phyloP scores from a whole-genome alignment of 768 basidiomycete genomes.

The Boletellus ananas region DNA sequence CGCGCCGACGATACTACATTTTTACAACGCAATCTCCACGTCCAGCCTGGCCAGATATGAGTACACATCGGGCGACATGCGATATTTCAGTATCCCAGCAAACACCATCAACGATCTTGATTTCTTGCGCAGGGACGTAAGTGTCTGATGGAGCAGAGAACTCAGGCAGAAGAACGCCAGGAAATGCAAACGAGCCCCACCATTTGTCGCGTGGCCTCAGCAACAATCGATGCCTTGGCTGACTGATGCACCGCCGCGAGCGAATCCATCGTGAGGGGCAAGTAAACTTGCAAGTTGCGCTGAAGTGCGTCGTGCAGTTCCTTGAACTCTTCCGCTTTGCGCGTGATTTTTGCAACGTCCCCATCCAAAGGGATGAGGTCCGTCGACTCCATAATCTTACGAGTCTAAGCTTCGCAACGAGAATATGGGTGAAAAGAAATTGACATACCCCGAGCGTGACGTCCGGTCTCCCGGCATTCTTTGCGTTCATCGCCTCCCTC shows the following conservation, averaged over 20 bases:
- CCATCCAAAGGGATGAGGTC: constrained; percentile 83
- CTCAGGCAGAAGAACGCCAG: constrained; percentile 15
- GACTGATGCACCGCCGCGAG: constrained; percentile 79
- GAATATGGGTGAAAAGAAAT: background rate
- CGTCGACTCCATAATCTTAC: constrained; percentile 80
- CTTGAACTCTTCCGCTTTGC: constrained; percentile 85
- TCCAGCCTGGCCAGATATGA: constrained; percentile 82
- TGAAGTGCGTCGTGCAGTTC: constrained; percentile 83
- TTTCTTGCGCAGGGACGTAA: constrained; percentile 68
- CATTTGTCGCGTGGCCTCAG: constrained; percentile 75
- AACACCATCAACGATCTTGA: constrained; percentile 86
- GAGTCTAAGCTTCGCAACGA: background rate
- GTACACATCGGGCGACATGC: constrained; percentile 88
- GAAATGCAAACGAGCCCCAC: constrained; percentile 37
- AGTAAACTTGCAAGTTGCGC: constrained; percentile 83
- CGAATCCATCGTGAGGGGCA: constrained; percentile 90
- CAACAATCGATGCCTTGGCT: constrained; percentile 63
- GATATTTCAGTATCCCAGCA: constrained; percentile 82
- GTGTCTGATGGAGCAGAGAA: constrained; percentile 42
- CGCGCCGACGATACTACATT: background rate
- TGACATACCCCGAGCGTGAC: constrained; percentile 72
- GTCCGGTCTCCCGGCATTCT: constrained; percentile 68
- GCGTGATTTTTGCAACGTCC: constrained; percentile 81
- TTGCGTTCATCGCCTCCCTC: constrained; percentile 75
- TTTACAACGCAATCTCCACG: constrained; percentile 74